Evolutionary conservation across 2,329 filamentous ascomycete species (phyloP).

Genomic region (Nothomitra cinnamomea): DNA sequence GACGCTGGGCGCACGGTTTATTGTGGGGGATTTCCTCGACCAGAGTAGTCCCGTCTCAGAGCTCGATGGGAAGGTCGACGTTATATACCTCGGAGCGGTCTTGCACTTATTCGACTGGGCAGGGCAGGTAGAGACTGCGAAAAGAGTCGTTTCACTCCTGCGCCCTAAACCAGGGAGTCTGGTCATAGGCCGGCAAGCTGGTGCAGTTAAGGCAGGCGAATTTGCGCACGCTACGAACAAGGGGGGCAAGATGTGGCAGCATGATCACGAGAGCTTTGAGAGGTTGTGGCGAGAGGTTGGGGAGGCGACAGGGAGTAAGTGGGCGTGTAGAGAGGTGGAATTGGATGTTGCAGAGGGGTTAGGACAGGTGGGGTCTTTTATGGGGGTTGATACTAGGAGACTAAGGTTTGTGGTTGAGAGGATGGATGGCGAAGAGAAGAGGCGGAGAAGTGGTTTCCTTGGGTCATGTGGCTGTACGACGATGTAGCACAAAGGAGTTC

Average conservation of each 20-base stretch:
- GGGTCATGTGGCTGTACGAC: too few relatives aligned
- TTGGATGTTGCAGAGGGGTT: neutral
- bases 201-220: neutral
- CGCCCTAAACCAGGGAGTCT: neutral
- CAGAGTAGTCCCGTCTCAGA: slow-evolving; percentile 10
- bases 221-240: too few relatives aligned
- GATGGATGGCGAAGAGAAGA: too few relatives aligned
- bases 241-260: neutral
- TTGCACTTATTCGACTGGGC: slow-evolving; percentile 20
- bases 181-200: neutral
- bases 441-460: too few relatives aligned
- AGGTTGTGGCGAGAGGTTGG: neutral
- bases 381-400: too few relatives aligned
- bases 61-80: slow-evolving; percentile 18
- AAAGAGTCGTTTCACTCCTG: neutral
- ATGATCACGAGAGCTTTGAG: neutral
- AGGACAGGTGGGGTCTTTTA: too few relatives aligned
- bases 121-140: slow-evolving; percentile 14
- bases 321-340: neutral
- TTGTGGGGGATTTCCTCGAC: slow-evolving; percentile 19
- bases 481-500: too few relatives aligned
- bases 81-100: slow-evolving; percentile 22
- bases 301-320: neutral
- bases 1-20: slow-evolving; percentile 14
- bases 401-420: too few relatives aligned